phyloP scores from a whole-genome alignment of 805 yeast species.

The Teunomyces kruisii region DNA sequence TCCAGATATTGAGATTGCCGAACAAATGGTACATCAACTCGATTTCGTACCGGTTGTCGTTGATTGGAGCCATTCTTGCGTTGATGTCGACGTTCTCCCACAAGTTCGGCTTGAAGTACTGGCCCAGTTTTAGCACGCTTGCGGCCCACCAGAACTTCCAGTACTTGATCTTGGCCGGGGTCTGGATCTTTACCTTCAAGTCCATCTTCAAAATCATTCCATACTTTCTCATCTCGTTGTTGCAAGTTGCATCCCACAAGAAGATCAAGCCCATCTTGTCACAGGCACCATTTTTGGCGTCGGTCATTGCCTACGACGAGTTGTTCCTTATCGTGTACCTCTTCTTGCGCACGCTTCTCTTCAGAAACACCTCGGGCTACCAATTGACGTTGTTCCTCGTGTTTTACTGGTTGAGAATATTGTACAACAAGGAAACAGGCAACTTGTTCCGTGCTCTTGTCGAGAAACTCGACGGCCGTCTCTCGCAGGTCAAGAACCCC shows the following conservation, averaged over 20 bases:
- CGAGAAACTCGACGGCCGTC: constrained; percentile 42
- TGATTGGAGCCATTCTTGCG: constrained; percentile 56
- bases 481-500: constrained; percentile 44
- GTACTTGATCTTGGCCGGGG: constrained; percentile 49
- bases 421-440: constrained; percentile 51
- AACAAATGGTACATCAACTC: constrained; percentile 45
- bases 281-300: constrained; percentile 38
- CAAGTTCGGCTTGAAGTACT: constrained; percentile 54
- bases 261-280: constrained; percentile 42
- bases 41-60: constrained; percentile 53
- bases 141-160: constrained; percentile 78
- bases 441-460: constrained; percentile 42
- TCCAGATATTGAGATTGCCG: constrained; percentile 41
- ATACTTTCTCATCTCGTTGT: constrained; percentile 51
- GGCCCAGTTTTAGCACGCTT: constrained; percentile 63
- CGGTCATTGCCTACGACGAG: constrained; percentile 61
- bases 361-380: constrained; percentile 70
- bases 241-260: constrained; percentile 51
- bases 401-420: constrained; percentile 71
- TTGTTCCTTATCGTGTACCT: constrained; percentile 53
- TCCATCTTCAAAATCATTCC: constrained; percentile 69
- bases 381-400: constrained; percentile 56
- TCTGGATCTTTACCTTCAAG: constrained; percentile 66
- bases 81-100: constrained; percentile 54
- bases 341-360: constrained; percentile 55